Conservation (phyloP, 2,329 filamentous ascomycete species). For the Fusarium piperis region DNA sequence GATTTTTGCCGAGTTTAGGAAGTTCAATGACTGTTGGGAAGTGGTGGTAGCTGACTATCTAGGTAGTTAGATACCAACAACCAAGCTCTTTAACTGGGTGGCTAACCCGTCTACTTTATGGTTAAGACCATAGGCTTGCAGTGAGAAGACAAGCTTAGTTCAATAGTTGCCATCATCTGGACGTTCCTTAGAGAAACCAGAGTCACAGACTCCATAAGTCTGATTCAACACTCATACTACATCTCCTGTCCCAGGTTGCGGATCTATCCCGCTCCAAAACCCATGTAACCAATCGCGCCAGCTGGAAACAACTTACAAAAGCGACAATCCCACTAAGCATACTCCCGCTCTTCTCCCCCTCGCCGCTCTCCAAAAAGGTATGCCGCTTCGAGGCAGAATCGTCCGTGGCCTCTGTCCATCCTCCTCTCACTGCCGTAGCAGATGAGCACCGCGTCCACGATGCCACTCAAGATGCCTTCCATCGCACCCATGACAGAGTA, state of each 20-base stretch:
- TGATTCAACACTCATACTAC: slow-evolving; percentile 4
- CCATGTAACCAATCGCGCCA: slow-evolving; percentile 24
- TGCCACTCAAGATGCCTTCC: slow-evolving; percentile 86
- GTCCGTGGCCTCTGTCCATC: slow-evolving; percentile 72
- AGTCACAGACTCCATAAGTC: background rate
- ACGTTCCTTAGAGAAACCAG: background rate
- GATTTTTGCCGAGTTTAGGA: background rate
- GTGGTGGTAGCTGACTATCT: background rate
- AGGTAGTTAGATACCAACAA: no score
- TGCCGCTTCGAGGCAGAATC: slow-evolving; percentile 92
- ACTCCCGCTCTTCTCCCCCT: slow-evolving; percentile 42
- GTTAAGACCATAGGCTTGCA: background rate
- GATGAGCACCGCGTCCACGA: slow-evolving; percentile 87
- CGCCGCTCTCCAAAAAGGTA: slow-evolving; percentile 81
- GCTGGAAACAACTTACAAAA: slow-evolving; percentile 17
- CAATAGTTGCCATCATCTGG: background rate
- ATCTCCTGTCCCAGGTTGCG: background rate
- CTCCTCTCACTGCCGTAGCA: slow-evolving; percentile 93
- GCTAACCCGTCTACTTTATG: background rate
- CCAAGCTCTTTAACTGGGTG: no score
- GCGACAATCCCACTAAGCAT: slow-evolving; percentile 31
- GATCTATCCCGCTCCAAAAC: slow-evolving; percentile 29
- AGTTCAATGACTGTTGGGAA: background rate
- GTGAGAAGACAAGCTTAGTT: background rate
- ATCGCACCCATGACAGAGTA: slow-evolving; percentile 93